Evolutionary conservation across 1,139 yeast species (phyloP).

Genomic region (Magnusiomyces suaveolens): DNA sequence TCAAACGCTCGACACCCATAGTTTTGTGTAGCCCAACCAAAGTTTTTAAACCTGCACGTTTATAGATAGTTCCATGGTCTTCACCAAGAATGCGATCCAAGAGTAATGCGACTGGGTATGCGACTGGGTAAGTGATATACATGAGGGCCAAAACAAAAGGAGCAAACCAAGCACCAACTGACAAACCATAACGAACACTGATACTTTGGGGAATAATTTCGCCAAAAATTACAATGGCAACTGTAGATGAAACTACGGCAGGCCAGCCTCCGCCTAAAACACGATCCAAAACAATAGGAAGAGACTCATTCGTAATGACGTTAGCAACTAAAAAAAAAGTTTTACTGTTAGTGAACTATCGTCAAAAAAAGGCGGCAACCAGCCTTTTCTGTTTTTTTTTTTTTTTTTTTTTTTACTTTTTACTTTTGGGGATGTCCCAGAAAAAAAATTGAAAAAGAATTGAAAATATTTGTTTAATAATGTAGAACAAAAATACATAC

Average conservation of each 20-base stretch:
- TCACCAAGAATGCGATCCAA: slow-evolving; percentile 82
- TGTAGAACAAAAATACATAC: slow-evolving; percentile 23
- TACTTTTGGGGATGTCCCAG: too few species aligned
- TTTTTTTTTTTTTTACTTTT: too few species aligned
- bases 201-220: slow-evolving; percentile 93
- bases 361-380: too few species aligned
- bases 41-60: slow-evolving; percentile 86
- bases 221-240: slow-evolving; percentile 87
- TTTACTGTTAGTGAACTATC: too few species aligned
- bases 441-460: background rate
- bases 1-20: slow-evolving; percentile 76
- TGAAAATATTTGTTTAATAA: background rate
- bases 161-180: slow-evolving; percentile 81
- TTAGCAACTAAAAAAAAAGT: slow-evolving; percentile 33
- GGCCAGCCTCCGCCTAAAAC: slow-evolving; percentile 97
- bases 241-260: slow-evolving; percentile 94
- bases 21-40: slow-evolving; percentile 86
- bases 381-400: too few species aligned
- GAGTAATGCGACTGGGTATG: slow-evolving; percentile 78
- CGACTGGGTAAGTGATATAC: slow-evolving; percentile 87
- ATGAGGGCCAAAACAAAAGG: slow-evolving; percentile 79
- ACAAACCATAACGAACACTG: slow-evolving; percentile 85
- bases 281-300: slow-evolving; percentile 87
- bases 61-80: slow-evolving; percentile 92
- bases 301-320: slow-evolving; percentile 89